A percentile compares a stretch with the other conserved stretches of the same genome.
phyloP scores from a whole-genome alignment of 495 filamentous ascomycete genomes.

The Trypethelium eluteriae region DNA sequence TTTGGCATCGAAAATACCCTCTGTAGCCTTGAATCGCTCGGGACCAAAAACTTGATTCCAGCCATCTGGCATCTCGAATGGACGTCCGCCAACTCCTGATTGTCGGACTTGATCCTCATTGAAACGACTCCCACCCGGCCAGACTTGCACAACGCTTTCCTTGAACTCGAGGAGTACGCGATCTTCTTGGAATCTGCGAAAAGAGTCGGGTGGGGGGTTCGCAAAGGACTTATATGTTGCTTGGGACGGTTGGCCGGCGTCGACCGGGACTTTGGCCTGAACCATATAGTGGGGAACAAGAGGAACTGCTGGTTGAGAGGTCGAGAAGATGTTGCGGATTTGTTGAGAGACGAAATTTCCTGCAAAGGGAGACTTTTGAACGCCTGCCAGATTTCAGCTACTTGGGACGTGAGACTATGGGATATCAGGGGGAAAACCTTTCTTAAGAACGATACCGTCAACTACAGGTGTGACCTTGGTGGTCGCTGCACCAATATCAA shows the following conservation, averaged over 20 bases:
- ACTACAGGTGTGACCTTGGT: constrained; percentile 86
- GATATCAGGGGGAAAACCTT: constrained; percentile 36
- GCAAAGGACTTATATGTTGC: constrained; percentile 60
- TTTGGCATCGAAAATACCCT: constrained; percentile 81
- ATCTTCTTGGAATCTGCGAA: constrained; percentile 79
- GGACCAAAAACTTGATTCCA: constrained; percentile 86
- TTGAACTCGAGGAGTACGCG: constrained; percentile 92
- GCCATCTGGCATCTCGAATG: constrained; percentile 95
- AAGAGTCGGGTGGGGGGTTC: constrained; percentile 59
- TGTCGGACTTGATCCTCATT: constrained; percentile 61
- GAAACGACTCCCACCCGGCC: constrained; percentile 72
- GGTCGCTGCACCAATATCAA: constrained; percentile 87
- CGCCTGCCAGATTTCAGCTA: constrained; percentile 39
- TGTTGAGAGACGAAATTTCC: constrained; percentile 86
- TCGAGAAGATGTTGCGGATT: constrained; percentile 69
- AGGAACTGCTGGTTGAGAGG: constrained; percentile 66
- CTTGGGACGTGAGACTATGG: constrained; percentile 16
- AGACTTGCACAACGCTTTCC: constrained; percentile 89
- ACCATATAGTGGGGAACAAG: constrained; percentile 82
- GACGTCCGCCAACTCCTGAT: constrained; percentile 53
- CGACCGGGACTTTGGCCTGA: constrained; percentile 75
- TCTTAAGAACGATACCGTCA: constrained; percentile 88
- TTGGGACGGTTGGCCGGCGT: constrained; percentile 73
- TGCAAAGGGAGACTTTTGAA: constrained; percentile 73
- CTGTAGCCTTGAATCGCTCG: constrained; percentile 74